Evolutionary conservation across 305 asterid genomes (phyloP).

Genomic region (Withania somnifera): DNA sequence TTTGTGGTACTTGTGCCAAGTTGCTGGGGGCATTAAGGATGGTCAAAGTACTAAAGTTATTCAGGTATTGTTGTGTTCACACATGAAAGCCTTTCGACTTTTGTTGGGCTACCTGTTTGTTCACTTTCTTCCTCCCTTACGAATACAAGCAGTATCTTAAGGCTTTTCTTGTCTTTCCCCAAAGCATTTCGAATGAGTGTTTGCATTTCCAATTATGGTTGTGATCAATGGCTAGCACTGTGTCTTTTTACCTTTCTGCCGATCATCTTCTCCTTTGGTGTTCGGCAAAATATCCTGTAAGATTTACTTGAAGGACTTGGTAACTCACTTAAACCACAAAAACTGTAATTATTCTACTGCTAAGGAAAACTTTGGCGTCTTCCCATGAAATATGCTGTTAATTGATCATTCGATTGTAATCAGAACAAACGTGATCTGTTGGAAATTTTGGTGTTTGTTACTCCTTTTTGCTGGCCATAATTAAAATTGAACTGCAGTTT

Average conservation of each 20-base stretch:
- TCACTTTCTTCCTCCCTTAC: neutral
- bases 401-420: neutral
- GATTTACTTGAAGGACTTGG: neutral
- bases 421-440: neutral
- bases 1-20: constrained; percentile 72
- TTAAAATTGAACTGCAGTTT: neutral
- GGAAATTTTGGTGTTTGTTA: neutral
- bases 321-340: neutral
- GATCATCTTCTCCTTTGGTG: neutral
- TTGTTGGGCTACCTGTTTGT: neutral
- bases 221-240: neutral
- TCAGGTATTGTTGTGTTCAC: constrained; percentile 30
- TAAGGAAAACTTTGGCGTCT: neutral
- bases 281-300: neutral
- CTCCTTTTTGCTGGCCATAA: neutral
- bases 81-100: neutral
- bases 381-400: neutral
- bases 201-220: neutral
- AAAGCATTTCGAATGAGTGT: neutral
- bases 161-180: neutral
- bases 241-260: neutral
- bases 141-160: neutral
- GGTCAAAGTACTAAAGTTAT: constrained; percentile 35
- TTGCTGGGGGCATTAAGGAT: constrained; percentile 45
- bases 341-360: neutral